Conservation (phyloP, 148 eudicot genomes). For the Heliamphora exappendiculata region DNA sequence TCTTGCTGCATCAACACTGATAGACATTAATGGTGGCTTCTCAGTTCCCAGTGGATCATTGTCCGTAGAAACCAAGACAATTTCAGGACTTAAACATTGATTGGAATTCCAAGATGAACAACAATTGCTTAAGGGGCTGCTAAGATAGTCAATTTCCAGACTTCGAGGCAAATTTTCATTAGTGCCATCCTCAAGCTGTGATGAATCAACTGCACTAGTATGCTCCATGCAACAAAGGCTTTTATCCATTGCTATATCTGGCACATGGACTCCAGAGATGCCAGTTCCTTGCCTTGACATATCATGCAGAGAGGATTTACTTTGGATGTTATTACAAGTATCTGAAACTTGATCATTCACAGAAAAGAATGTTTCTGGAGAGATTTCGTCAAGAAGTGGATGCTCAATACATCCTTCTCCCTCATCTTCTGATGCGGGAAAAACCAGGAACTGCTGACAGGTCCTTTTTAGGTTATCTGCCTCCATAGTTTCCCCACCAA, state of each 20-base stretch:
- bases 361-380: conserved; percentile 17
- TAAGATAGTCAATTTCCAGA: conserved; percentile 6
- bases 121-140: conserved; percentile 6
- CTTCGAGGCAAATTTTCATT: conserved; percentile 13
- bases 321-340: conserved; percentile 11
- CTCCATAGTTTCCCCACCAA: conserved; percentile 12
- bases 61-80: conserved; percentile 10
- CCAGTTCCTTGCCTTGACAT: neutral
- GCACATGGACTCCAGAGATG: conserved; percentile 5
- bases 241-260: neutral
- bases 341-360: conserved; percentile 17
- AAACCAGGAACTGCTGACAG: conserved; percentile 18
- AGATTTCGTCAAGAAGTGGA: conserved; percentile 19
- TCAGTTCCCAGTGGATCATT: conserved; percentile 9
- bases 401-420: conserved; percentile 15
- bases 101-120: conserved; percentile 10
- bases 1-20: neutral
- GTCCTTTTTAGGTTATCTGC: conserved; percentile 7
- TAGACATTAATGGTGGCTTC: conserved; percentile 9
- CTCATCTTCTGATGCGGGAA: conserved; percentile 15
- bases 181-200: neutral
- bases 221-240: neutral
- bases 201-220: neutral
- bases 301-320: conserved; percentile 10
- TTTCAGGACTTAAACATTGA: conserved; percentile 12